Percentiles rank a stretch among this genome's conserved stretches.
These are phyloP conservation scores for Penicillium paneum DNA, from an alignment of 2,329 filamentous ascomycete species.

Conservation along the genomic window DNA sequence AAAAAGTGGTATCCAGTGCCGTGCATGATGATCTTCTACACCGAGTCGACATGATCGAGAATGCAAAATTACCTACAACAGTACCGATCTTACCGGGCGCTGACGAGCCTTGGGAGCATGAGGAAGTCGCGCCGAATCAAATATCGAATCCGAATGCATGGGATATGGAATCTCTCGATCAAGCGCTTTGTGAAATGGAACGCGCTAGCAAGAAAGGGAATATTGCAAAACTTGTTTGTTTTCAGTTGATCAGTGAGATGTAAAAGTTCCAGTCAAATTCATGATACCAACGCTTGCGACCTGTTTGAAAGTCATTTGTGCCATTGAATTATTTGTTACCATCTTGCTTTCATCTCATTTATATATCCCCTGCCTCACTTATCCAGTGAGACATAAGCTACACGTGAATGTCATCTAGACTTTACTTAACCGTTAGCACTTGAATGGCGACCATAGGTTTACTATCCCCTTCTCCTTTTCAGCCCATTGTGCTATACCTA, in stretches of 20 bases:
- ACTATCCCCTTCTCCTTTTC: background rate
- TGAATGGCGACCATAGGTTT: background rate
- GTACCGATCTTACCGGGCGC: constrained; percentile 12
- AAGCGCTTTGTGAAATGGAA: constrained; percentile 16
- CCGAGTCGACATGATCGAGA: constrained; percentile 14
- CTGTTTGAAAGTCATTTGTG: background rate
- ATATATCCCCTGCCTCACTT: background rate
- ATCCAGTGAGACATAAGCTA: too few relatives aligned
- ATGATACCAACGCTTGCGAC: background rate
- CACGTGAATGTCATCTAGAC: background rate
- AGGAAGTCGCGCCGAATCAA: background rate
- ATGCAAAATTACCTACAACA: background rate
- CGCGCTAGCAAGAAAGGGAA: constrained; percentile 13
- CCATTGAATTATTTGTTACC: background rate
- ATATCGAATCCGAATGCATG: background rate
- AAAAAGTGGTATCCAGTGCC: constrained; percentile 10
- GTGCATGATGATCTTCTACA: constrained; percentile 14
- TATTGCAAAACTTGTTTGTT: constrained; percentile 18
- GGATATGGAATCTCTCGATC: constrained; percentile 16
- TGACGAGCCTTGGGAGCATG: constrained; percentile 12
- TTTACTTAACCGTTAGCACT: background rate
- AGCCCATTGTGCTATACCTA: background rate
- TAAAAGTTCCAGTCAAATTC: background rate
- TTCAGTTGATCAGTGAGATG: constrained; percentile 19
- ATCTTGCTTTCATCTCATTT: background rate